Conservation (phyloP, 169 alveolate species). For the Plasmodium falciparum region DNA sequence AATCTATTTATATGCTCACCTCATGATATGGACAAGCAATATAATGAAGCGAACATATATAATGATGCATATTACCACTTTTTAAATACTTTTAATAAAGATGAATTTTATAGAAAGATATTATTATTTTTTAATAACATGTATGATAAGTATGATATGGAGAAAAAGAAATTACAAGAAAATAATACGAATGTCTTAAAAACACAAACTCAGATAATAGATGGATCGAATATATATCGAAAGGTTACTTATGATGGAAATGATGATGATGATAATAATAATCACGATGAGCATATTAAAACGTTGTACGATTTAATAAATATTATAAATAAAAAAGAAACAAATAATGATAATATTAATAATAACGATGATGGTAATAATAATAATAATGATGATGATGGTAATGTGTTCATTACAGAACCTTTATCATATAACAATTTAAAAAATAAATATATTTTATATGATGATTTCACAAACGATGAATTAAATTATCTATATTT, state of each 20-base stretch:
- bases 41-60: no score
- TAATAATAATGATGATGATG: not conserved
- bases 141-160: slow-evolving; percentile 3
- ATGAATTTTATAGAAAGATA: slow-evolving; percentile 23
- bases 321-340: not conserved
- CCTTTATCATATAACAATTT: not conserved
- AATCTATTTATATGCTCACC: not conserved
- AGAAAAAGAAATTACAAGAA: not conserved
- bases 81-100: slow-evolving; percentile 13
- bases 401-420: slow-evolving; percentile 19
- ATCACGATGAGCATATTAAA: not conserved
- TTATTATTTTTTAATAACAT: slow-evolving; percentile 16
- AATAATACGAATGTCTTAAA: not conserved
- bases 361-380: not conserved
- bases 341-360: not conserved
- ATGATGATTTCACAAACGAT: slow-evolving; percentile 51
- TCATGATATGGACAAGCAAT: no score
- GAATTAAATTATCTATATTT: slow-evolving; percentile 19
- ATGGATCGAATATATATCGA: not conserved
- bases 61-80: slow-evolving; percentile 1
- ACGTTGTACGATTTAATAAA: not conserved
- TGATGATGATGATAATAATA: not conserved
- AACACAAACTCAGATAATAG: no score
- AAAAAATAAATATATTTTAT: slow-evolving; percentile 26
- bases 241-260: not conserved